Base-by-base conservation (phyloP, 2,329 filamentous ascomycete species). In the Metarhizium anisopliae region DNA sequence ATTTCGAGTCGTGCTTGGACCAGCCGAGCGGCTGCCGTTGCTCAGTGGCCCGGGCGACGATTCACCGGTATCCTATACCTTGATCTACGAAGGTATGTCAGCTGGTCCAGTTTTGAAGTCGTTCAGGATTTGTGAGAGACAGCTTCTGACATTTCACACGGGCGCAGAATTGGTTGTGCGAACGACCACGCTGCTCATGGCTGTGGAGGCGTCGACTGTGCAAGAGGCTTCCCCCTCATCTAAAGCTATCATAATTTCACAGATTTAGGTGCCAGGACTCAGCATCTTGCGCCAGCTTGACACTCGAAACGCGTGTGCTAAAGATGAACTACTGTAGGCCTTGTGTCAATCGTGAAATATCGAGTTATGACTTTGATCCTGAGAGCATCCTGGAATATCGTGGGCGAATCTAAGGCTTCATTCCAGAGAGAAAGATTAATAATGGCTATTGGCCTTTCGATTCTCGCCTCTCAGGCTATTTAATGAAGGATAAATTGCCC, bases 61-160 rank as follows among this genome's bases (percentile, higher is more conserved):
- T 50, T 70, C 80, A n/a, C 77, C 85, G 3, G 82, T 89, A 10
- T 83, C 77, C 54, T 94, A 90, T 66, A 79, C 79, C 47, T 73
- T 94, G 32, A 81, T 87, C 55, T 88, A 89, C 64, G 77, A 89
- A 79, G 85, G 88, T 90, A 73, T 57, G 77, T 66, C 49, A 11
- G 13, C 6, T 4, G 49, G 42, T 8, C 7, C 25, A 25, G 6
- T 6, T 16, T 2, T 50, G 36, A 5, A 10, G 10, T 4, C 13
- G 6, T 2, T 4, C 8, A 2, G 8, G 7, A 2, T 16, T 2
- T 13, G 47, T n/a, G 18, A 18, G 45, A 29, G 6, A 1, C 13
- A 2, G n/a, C 2, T 30, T 47, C 32, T 53, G 55, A 59, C 67
- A 42, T 64, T 25, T 25, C 3, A 10, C 2, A 56, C 38, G 20